Evolutionary conservation across 2,329 filamentous ascomycete genomes (phyloP).

Genomic region (Cladophialophora chaetospira): DNA sequence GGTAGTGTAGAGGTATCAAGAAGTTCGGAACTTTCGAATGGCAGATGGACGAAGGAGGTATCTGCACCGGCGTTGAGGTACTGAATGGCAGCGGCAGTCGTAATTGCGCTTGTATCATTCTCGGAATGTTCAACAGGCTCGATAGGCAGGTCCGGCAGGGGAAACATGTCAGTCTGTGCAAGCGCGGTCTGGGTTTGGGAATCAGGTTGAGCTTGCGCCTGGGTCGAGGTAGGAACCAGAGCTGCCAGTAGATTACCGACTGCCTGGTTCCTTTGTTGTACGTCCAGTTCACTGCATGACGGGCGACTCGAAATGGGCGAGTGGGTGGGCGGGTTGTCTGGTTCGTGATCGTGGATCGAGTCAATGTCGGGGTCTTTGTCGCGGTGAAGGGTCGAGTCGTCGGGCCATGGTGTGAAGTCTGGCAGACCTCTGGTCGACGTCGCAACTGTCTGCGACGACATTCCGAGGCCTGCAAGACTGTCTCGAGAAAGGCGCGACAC

Average conservation of each 20-base stretch:
- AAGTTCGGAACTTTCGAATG: slow-evolving; percentile 16
- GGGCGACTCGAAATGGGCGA: slow-evolving; percentile 6
- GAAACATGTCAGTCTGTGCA: not conserved
- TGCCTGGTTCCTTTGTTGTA: slow-evolving; percentile 23
- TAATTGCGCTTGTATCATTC: not conserved
- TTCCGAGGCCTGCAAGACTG: slow-evolving; percentile 32
- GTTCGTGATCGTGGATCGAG: slow-evolving; percentile 19
- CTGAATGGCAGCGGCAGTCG: not conserved
- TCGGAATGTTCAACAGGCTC: not conserved
- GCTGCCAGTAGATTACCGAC: slow-evolving; percentile 29
- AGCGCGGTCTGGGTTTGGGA: slow-evolving; percentile 12
- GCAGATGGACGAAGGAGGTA: slow-evolving; percentile 21
- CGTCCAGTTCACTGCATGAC: slow-evolving; percentile 23
- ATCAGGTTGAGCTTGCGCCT: slow-evolving; percentile 19
- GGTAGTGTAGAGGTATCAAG: slow-evolving; percentile 1
- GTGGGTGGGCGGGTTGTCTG: slow-evolving; percentile 2
- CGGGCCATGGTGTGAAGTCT: slow-evolving; percentile 30
- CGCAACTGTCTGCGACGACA: slow-evolving; percentile 33
- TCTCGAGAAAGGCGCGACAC: slow-evolving; percentile 9
- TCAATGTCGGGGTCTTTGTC: slow-evolving; percentile 6
- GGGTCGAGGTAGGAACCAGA: slow-evolving; percentile 16
- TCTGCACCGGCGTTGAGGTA: slow-evolving; percentile 6
- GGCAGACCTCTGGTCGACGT: slow-evolving; percentile 34
- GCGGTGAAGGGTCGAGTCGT: slow-evolving; percentile 19
- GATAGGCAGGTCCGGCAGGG: not conserved